Percentiles rank a stretch among this genome's conserved stretches.
These are phyloP conservation scores for Trypethelium eluteriae DNA, from an alignment of 495 filamentous ascomycete species.

Conservation along the genomic window DNA sequence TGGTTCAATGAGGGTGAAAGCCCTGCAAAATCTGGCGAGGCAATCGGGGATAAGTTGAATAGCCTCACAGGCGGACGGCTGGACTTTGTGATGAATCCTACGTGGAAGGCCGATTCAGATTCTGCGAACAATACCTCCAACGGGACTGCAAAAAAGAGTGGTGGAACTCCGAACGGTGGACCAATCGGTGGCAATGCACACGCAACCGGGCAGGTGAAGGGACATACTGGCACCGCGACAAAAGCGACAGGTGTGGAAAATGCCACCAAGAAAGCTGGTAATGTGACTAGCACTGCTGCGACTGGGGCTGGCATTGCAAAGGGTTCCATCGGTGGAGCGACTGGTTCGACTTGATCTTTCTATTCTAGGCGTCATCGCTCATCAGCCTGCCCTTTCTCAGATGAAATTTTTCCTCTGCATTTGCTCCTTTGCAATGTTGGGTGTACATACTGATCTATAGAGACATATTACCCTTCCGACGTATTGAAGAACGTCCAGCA, in stretches of 20 bases:
- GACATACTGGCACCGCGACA: neutral
- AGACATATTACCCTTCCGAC: too few species aligned
- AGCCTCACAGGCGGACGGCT: slow-evolving; percentile 33
- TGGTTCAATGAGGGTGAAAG: slow-evolving; percentile 37
- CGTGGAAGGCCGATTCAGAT: neutral
- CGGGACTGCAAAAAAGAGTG: neutral
- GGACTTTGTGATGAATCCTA: neutral
- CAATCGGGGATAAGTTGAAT: slow-evolving; percentile 36
- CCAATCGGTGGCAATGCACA: neutral
- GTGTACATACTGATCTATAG: too few species aligned
- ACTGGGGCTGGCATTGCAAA: neutral
- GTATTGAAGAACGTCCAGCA: too few species aligned
- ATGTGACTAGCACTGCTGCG: neutral
- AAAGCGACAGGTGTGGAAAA: slow-evolving; percentile 1
- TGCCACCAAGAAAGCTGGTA: slow-evolving; percentile 3
- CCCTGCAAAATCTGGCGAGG: slow-evolving; percentile 25
- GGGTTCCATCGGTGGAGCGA: neutral
- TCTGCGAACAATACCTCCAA: neutral
- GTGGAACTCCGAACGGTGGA: neutral
- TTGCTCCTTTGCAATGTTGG: neutral
- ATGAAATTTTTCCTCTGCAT: neutral
- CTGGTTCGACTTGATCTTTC: neutral
- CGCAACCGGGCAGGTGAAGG: neutral
- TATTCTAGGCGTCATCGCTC: too few species aligned
- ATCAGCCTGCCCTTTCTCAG: too few species aligned